Percentiles rank a stretch among this genome's conserved stretches.
These are phyloP conservation scores for Cryomyces minteri DNA, from an alignment of 495 filamentous ascomycete genomes.

Conservation along the genomic window DNA sequence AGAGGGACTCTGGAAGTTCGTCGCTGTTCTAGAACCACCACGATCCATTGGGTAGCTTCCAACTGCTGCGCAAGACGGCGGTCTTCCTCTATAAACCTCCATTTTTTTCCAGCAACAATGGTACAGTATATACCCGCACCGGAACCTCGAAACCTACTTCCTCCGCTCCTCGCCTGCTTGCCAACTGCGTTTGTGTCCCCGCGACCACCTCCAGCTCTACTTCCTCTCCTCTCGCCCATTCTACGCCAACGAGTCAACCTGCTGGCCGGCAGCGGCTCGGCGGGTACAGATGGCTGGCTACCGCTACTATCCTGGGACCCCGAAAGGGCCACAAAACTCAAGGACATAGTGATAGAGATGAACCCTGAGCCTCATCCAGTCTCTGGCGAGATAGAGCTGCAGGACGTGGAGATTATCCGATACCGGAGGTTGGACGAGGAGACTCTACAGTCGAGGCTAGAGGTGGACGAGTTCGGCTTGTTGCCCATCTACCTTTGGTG, in stretches of 20 bases:
- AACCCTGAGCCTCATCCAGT: constrained; percentile 75
- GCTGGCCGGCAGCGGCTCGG: constrained; percentile 32
- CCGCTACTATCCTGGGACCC: constrained; percentile 73
- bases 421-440: constrained; percentile 72
- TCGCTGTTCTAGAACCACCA: too few relatives aligned
- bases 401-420: constrained; percentile 38
- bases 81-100: too few relatives aligned
- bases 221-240: constrained; percentile 77
- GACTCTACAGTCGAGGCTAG: constrained; percentile 56
- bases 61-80: too few relatives aligned
- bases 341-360: constrained; percentile 42
- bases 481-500: constrained; percentile 47
- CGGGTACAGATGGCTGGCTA: constrained; percentile 66
- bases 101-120: neutral
- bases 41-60: too few relatives aligned
- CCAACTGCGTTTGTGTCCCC: constrained; percentile 66
- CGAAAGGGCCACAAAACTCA: constrained; percentile 45
- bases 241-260: constrained; percentile 76
- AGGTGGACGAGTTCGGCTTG: constrained; percentile 24
- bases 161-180: constrained; percentile 69
- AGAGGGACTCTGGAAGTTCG: too few relatives aligned
- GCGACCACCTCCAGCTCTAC: constrained; percentile 53
- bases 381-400: constrained; percentile 75
- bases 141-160: constrained; percentile 42
- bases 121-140: constrained; percentile 36